A percentile compares a stretch with the other conserved stretches of the same genome.
Evolutionary conservation across 2,329 filamentous ascomycete genomes (phyloP).

Genomic region (Colletotrichum sp.): DNA sequence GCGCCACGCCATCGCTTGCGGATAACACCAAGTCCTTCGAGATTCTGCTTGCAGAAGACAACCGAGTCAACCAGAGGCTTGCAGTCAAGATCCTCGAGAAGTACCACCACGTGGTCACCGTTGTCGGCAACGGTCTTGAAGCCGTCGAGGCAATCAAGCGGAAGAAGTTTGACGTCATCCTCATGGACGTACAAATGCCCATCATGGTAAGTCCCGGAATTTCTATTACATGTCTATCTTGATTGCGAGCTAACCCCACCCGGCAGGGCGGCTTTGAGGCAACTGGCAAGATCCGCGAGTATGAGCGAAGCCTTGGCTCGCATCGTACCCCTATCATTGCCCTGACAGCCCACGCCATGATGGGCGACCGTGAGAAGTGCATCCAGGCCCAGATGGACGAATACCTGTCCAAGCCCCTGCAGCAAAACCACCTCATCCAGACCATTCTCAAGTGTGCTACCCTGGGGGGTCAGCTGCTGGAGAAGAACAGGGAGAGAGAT

Average conservation of each 20-base stretch:
- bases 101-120: constrained; percentile 90
- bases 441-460: constrained; percentile 97
- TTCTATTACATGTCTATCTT: constrained; percentile 6
- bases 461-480: constrained; percentile 80
- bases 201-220: constrained; percentile 75
- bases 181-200: constrained; percentile 99
- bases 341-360: constrained; percentile 96
- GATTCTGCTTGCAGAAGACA: constrained; percentile 94
- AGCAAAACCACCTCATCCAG: constrained; percentile 97
- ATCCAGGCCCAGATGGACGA: constrained; percentile 99
- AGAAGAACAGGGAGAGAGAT: constrained; percentile 73
- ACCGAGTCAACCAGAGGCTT: constrained; percentile 93
- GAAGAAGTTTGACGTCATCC: constrained; percentile 92
- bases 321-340: constrained; percentile 94
- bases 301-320: constrained; percentile 80
- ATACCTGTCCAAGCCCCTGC: constrained; percentile 94
- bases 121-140: constrained; percentile 93
- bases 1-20: constrained; percentile 87
- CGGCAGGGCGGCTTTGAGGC: constrained; percentile 90
- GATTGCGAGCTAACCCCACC: constrained; percentile 18
- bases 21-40: constrained; percentile 96
- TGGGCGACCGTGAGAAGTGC: constrained; percentile 97
- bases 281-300: constrained; percentile 94
- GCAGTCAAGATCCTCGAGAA: constrained; percentile 98
- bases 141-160: constrained; percentile 91